Base-by-base conservation (phyloP, 148 eudicot genomes). In the Camellia sinensis region DNA sequence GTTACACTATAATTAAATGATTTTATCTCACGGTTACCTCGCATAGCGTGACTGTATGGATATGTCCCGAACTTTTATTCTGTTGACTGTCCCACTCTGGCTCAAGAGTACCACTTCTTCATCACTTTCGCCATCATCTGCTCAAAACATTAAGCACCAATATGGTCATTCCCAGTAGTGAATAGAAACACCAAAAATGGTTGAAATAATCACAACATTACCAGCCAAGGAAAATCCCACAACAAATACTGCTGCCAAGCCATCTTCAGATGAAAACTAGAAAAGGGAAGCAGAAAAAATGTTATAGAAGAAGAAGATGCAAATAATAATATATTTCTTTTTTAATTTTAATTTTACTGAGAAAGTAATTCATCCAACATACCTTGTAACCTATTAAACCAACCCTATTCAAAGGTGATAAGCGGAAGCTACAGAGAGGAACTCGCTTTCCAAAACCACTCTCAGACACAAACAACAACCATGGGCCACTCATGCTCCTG, bases 111-210 rank as follows among this genome's bases (percentile, higher is more conserved):
- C 95, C 78, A 96, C 84, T 88, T 96, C 92, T 80, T 96, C 99
- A 79, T 96, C 98, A 79, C 99, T 96, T 85, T 94, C 99, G 75
- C 98, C 95, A 78, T 96, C 99, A 53, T 94, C 99, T 96, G 89
- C 75, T 64, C 15, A 68, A 65, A 78, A 73, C 19, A 76, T 81
- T 72, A 54, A 76, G 17, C 63, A 7, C 76, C 72, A 67, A 29
- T 41, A 62, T 29, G 37, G 37, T 48, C 37, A 72, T 13, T n/a
- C 70, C n/a, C 8, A 19, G 43, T 45, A 6, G 41, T 14, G 54
- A 65, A 54, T 53, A 45, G 15, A 54, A 21, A 60, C 7, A 67
- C 18, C 7, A 53, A 72, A 44, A 41, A 46, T 9, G 67, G 46
- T 41, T 65, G 62, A 13, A 67, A 80, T 41, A 18, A 75, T 10